Conservation (phyloP, 805 yeast species). For the Millerozyma miso region DNA sequence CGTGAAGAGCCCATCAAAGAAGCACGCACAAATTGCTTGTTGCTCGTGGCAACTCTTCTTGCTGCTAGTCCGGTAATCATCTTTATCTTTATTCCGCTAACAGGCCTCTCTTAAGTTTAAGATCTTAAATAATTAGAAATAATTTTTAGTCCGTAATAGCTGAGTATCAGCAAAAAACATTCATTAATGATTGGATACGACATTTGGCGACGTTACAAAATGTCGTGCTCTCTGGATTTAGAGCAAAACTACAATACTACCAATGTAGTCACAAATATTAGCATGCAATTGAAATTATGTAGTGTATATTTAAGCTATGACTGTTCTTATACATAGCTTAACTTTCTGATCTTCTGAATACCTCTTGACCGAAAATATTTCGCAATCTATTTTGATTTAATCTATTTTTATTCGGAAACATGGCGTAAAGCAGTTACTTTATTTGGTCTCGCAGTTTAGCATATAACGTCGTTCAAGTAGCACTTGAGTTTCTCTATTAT, state of each 20-base stretch:
- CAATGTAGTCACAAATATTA: neutral
- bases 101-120: conserved; percentile 1
- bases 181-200: conserved; percentile 30
- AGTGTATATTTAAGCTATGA: too few species aligned
- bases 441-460: too few species aligned
- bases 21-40: neutral
- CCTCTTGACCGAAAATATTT: too few species aligned
- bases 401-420: too few species aligned
- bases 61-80: conserved; percentile 14
- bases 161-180: conserved; percentile 32
- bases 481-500: conserved; percentile 53
- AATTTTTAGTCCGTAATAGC: neutral
- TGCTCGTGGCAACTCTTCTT: conserved; percentile 21
- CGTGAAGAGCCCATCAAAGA: conserved; percentile 12
- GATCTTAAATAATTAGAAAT: neutral
- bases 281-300: neutral
- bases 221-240: neutral
- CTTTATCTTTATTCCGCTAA: conserved; percentile 4
- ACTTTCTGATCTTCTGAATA: too few species aligned
- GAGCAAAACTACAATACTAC: too few species aligned
- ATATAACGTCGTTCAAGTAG: conserved; percentile 48
- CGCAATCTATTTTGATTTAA: too few species aligned
- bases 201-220: conserved; percentile 9
- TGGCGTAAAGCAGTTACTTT: too few species aligned
- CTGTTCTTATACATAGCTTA: too few species aligned